Evolutionary conservation across 129 eudicot genomes (phyloP).

Genomic region (Tagetes erecta): DNA sequence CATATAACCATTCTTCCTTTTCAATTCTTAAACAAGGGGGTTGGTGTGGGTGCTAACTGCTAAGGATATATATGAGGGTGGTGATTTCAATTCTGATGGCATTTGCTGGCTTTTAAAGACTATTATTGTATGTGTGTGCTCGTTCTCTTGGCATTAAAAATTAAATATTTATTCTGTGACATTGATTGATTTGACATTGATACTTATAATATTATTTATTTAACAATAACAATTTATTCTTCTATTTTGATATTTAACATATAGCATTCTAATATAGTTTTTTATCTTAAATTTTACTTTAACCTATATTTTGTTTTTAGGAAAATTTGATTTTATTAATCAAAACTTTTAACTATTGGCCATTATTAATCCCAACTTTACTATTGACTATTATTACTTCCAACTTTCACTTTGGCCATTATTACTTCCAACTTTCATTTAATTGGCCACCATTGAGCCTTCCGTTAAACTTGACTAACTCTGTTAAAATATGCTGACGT

Average conservation of each 20-base stretch:
- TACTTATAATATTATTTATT: neutral
- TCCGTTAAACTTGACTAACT: too few species aligned
- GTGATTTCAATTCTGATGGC: conserved; percentile 2
- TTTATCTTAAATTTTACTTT: neutral
- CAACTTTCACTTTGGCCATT: too few species aligned
- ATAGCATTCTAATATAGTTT: neutral
- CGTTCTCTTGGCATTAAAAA: conserved; percentile 8
- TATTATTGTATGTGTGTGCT: conserved; percentile 1
- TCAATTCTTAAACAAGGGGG: neutral
- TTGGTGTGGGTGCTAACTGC: neutral
- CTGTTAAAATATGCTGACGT: too few species aligned
- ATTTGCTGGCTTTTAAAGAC: conserved; percentile 13
- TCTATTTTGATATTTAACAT: neutral
- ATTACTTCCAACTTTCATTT: too few species aligned
- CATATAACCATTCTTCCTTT: conserved; percentile 29
- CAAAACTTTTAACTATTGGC: too few species aligned
- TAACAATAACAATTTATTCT: neutral
- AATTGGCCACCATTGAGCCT: too few species aligned
- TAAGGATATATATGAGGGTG: neutral
- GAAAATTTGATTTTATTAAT: too few species aligned
- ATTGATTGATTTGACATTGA: conserved; percentile 3
- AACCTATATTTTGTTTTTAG: too few species aligned
- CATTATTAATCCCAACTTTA: too few species aligned
- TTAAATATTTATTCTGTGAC: neutral
- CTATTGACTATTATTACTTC: too few species aligned